Evolutionary conservation across 176 grass and related monocot genomes (phyloP), one percentile per base, ranked within the genome.

Genomic region (Aegilops longissima): DNA sequence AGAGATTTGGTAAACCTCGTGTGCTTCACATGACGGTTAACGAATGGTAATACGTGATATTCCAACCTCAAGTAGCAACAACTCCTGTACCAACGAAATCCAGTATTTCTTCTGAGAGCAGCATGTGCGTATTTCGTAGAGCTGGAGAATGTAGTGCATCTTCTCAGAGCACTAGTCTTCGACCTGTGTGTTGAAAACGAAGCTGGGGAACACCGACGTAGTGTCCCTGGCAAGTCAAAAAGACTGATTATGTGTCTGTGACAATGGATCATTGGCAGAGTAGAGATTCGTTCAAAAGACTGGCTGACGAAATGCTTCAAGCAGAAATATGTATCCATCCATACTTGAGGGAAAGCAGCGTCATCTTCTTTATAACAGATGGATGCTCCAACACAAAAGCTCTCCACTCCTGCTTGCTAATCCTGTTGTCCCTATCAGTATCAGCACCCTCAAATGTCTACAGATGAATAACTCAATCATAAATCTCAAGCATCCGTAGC

Each of bases 291-390:
- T 9, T 42, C 40, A 83, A 74, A 86, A 51, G 13, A n/a, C 61
- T 78, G 70, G 35, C 18, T 63, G 64, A 78, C 35, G 63, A 70
- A 78, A 78, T 78, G 7, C 9, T 42, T 42, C 40, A 35, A 35
- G 34, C 34, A 35, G 34, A 35, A 35, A 35, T 35, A 24, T 7
- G 73, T 35, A 35, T 35, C 34, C 13, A 79, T 84, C 21, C 88
- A 45, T 95, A 95, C 91, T 89, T 91, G 51, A 91, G 80, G 76
- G 87, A 86, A 51, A 86, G 93, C 52, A 95, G 80, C 58, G 88
- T 95, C 90, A 93, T 93, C 51, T 92, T 95, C 76, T 88, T 95
- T 87, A 95, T 84, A 67, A 87, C 88, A 85, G 90, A 78, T 69
- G 93, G 93, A 74, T 77, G 84, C 72, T 51, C 33, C 72, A 92